Base-by-base conservation (phyloP, 1,139 yeast species). In the Ogataea hybrid region DNA sequence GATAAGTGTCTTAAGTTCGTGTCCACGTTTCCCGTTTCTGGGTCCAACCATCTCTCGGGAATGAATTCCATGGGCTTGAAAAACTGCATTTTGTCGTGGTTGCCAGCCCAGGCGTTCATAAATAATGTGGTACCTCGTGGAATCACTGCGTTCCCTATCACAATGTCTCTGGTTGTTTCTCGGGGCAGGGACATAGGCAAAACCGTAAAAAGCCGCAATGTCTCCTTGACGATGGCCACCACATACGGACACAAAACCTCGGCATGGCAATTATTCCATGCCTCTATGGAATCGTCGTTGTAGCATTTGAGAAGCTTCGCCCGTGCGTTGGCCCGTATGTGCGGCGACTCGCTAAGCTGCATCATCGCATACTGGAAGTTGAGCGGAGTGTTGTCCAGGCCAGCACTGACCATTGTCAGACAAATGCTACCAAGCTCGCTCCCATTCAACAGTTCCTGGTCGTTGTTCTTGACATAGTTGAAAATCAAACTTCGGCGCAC, bases 331-430 rank as follows among this genome's bases (percentile, higher is more conserved):
- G 64, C 57, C 53, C 81, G 87, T 15, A 77, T 55, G 1, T 43
- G 48, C 4, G 63, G 61, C 2, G 76, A 70, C 25, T 72, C 76
- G 1, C 84, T 71, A 40, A 84, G 63, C 37, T 79, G 83, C 0
- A 87, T 87, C 48, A 83, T 56, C 11, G 82, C 69, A 50, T 79
- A 79, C 49, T 76, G 74, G 43, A 84, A 64, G 41, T 77, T 82
- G 23, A 83, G 67, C 0, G 90, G 84, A 0, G 84, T 77, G 46
- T 85, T 84, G 56, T 84, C 92, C 25, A 84, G 63, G 0, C 94
- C 94, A 4, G 92, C 92, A 51, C 89, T 81, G 0, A 84, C 81
- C 82, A 84, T 78, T 0, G 92, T 81, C 35, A 84, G 64, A 56
- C 90, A 83, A 6, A 82, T 71, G 36, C 87, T 78, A 41, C 71